Base-by-base conservation (phyloP, 1,284 basidiomycete genomes). In the Heterobasidion irregulare region DNA sequence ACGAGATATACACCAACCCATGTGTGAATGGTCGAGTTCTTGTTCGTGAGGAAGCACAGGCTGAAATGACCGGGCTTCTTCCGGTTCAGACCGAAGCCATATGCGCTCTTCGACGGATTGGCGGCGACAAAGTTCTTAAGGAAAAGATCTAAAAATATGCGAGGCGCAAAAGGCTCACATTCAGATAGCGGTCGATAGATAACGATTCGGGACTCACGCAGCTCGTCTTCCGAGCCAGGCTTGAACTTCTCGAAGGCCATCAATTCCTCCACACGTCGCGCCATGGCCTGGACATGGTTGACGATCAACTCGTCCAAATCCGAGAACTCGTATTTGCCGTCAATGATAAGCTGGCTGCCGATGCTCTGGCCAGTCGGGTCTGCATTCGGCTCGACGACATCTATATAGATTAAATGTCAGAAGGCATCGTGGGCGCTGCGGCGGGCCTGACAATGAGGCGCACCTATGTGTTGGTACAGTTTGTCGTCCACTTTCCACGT, bases 401-500 rank as follows among this genome's bases (percentile, higher is more conserved):
- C 94, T 94, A 61, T 26, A 8, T 10, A 45, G 57, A 47, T 33
- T 33, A 34, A 53, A 43, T 33, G 48, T 59, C 13, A 62, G 55
- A 18, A 9, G 13, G 52, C 32, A 6, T 35, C 2, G 26, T 26
- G 26, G 33, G 38, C 35, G 19, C 35, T n/a, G n/a, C 8, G 49
- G 57, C 15, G 18, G 19, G 18, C n/a, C 26, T 35, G 47, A 49
- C 36, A 44, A 34, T 55, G 3, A 48, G 54, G 34, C 57, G 47
- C 65, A 92, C 92, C 94, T 59, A 99, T 92, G 68, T 99, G 98
- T 69, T 99, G 97, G 72, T 92, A 99, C 18, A 99, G 77, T 59
- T 89, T 92, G 58, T 98, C 92, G 63, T 97, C 96, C 9, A 99
- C 95, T 73, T 99, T 99, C 97, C 97, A 99, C 0, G 97, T 99